phyloP scores from a whole-genome alignment of 2,329 filamentous ascomycete species.

The Fonsecaea multimorphosa region DNA sequence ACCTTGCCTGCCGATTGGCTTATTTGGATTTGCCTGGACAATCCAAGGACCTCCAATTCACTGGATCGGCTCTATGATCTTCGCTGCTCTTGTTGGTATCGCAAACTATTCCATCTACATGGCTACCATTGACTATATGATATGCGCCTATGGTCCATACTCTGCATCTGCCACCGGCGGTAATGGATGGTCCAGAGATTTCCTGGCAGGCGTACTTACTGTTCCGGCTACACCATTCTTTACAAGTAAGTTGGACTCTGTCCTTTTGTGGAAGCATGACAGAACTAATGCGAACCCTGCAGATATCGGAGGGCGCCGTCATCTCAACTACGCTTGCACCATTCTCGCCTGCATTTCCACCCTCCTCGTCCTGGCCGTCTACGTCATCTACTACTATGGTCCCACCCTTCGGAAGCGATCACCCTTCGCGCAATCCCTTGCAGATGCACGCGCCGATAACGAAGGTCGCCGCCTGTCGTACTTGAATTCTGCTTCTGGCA shows the following conservation, averaged over 20 bases:
- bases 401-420: constrained; percentile 65
- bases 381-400: constrained; percentile 71
- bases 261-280: constrained; percentile 9
- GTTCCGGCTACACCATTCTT: constrained; percentile 63
- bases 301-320: constrained; percentile 62
- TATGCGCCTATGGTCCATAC: constrained; percentile 69
- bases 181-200: constrained; percentile 70
- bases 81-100: constrained; percentile 65
- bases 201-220: constrained; percentile 68
- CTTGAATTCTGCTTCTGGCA: constrained; percentile 41
- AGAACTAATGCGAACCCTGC: constrained; percentile 8
- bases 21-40: constrained; percentile 70
- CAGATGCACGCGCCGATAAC: constrained; percentile 49
- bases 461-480: constrained; percentile 45
- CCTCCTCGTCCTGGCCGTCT: constrained; percentile 67
- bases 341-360: constrained; percentile 69
- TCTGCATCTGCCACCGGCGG: constrained; percentile 70
- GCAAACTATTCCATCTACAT: constrained; percentile 70
- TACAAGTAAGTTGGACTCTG: constrained; percentile 43
- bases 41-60: constrained; percentile 61
- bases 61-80: constrained; percentile 69
- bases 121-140: constrained; percentile 70
- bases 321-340: constrained; percentile 66
- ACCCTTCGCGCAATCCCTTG: constrained; percentile 69
- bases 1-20: constrained; percentile 64